Base-by-base conservation (phyloP, 441 rosid genomes). In the Lagerstroemia fauriei region DNA sequence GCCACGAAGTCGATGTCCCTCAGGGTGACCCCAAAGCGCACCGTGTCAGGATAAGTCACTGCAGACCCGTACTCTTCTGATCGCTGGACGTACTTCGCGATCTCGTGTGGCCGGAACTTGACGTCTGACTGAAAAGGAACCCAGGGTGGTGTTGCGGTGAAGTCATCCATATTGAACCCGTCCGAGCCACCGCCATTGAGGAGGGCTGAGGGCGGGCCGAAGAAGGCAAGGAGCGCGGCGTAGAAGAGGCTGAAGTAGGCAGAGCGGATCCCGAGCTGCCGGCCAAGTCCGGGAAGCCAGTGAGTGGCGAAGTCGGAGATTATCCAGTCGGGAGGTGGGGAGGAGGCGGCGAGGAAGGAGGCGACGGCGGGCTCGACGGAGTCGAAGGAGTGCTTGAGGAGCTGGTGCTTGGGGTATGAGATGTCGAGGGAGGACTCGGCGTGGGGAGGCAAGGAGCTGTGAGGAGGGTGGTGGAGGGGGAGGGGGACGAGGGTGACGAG, bases 391-490 rank as follows among this genome's bases (percentile, higher is more conserved):
- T 16, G n/a, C 47, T 83, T 86, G 73, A 86, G 88, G 71, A 86
- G 63, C 81, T 85, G 88, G 50, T 87, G 89, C 46, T 87, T 80
- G 79, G 74, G 22, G 82, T 84, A 89, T 41, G 88, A 34, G 41
- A 86, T 50, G 74, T 89, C 91, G 3, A 31, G 2, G 77, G 91
- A 79, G 80, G 80, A 81, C 73, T 89, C 89, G 34, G 88, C 89
- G 24, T 44, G 24, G 29, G 88, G 79, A 22, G 89, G 86, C 41
- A 89, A 68, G 16, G 20, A 53, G 59, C 59, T 17, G 75, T 80
- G 38, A 10, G 61, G 75, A 24, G 85, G 76, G 20, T 83, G 61
- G 41, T 27, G 80, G 79, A 88, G 86, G 13, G 87, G 85, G 66
- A 89, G 31, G 78, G 87, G 77, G 44, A 85, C 46, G 1, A 53